Percentiles rank a stretch among this genome's conserved stretches.
phyloP scores from a whole-genome alignment of 495 filamentous ascomycete genomes.

The Clohesyomyces aquaticus region DNA sequence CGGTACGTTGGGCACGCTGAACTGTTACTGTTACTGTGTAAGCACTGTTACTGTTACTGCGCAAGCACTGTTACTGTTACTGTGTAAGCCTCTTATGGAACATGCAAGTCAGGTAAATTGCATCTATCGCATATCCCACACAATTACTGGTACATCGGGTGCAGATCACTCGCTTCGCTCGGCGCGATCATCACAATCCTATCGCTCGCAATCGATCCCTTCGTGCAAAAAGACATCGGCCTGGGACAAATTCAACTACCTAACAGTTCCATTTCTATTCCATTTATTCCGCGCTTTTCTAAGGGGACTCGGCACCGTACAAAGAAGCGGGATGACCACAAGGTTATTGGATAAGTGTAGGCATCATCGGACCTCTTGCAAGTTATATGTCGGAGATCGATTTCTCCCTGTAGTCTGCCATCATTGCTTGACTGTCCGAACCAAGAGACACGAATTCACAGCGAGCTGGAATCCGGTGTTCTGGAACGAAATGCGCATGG shows the following conservation, averaged over 20 bases:
- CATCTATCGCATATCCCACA: neutral
- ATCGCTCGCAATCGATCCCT: neutral
- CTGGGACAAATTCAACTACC: neutral
- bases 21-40: too few relatives aligned
- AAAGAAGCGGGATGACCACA: neutral
- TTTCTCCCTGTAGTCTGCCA: neutral
- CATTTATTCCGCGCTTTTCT: neutral
- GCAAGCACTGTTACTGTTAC: too few relatives aligned
- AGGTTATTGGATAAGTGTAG: neutral
- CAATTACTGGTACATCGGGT: neutral
- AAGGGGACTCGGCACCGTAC: neutral
- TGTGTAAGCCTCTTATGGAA: too few relatives aligned
- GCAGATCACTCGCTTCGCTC: neutral
- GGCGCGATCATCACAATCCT: conserved; percentile 3
- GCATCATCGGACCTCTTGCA: neutral
- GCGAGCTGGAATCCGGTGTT: neutral
- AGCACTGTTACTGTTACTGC: too few relatives aligned
- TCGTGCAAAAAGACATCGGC: neutral
- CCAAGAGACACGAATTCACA: neutral
- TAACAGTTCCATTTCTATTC: neutral
- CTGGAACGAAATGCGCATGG: neutral
- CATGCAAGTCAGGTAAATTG: neutral
- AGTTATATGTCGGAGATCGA: neutral
- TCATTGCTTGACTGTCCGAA: neutral
- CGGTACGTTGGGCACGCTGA: too few relatives aligned